Base-by-base conservation (phyloP, 305 asterid species). In the Fraxinus baroniana region DNA sequence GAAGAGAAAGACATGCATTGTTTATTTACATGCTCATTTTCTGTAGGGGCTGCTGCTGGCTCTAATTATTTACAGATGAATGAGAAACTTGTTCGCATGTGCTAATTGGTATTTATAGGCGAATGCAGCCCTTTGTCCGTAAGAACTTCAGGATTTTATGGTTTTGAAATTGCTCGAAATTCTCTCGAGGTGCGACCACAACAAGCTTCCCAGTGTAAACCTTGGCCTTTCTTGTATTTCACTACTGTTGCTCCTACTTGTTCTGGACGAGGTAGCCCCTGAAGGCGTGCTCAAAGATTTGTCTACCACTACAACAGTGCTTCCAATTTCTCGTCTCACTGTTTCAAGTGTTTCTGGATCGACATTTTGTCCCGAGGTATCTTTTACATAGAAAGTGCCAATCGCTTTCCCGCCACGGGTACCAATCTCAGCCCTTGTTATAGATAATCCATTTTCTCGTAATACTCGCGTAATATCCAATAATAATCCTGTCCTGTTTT, bases 381-480 rank as follows among this genome's bases (percentile, higher is more conserved):
- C 97, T 73, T 87, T 92, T 44, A 95, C 92, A 18, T 92, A 93
- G 84, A 95, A 95, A 12, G 98, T 90, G 5, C 99, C 98, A 4
- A 90, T 77, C 5, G 98, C 98, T 12, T 86, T 85, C 66, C 88
- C 93, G 0, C 93, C 95, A 10, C 84, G 87, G 20, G 88, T 79
- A 37, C 97, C 94, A 0, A 95, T 76, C 89, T 95, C 98, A 0
- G 91, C 92, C 80, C 94, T 86, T 2, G 88, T 86, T 85, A 95
- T 93, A 1, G 99, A 92, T 8, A 94, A 87, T 73, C 99, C 97
- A 10, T 89, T 93, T 84, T 95, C 99, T 22, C 98, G 88, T 55
- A 95, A 88, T 2, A 89, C 91, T n/a, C 98, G 89, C 0, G 98
- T 92, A 1, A 94, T 84, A 3, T 95, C 97, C 4, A 97, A 91